phyloP scores from a whole-genome alignment of 208 protist species.

The Histomonas meleagridis region DNA sequence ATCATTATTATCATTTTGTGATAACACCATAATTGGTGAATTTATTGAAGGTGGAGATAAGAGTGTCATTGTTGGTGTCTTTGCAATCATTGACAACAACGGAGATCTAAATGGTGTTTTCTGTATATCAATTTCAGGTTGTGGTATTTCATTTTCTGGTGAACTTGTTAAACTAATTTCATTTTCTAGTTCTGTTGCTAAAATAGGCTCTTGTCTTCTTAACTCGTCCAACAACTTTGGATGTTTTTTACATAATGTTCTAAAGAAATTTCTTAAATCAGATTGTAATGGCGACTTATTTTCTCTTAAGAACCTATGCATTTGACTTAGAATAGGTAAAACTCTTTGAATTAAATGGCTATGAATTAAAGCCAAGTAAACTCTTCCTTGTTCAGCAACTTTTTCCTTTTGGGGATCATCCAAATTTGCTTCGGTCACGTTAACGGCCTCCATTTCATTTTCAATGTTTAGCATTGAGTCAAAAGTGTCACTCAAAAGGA shows the following conservation, averaged over 20 bases:
- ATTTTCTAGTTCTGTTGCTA: neutral
- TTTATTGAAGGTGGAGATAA: neutral
- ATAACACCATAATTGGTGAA: neutral
- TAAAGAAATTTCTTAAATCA: conserved; percentile 6
- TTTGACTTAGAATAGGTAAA: neutral
- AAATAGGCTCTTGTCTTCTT: neutral
- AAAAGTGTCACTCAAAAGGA: neutral
- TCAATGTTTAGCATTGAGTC: neutral
- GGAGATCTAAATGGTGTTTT: conserved; percentile 6
- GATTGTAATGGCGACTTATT: neutral
- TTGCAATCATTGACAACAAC: neutral
- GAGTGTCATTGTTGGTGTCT: neutral
- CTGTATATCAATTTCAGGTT: neutral
- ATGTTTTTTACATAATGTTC: neutral
- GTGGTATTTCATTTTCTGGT: neutral
- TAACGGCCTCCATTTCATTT: conserved; percentile 10
- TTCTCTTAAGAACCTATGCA: neutral
- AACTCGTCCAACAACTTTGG: neutral
- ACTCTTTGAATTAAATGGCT: neutral
- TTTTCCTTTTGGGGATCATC: neutral
- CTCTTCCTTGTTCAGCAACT: neutral
- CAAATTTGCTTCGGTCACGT: neutral
- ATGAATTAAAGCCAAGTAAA: neutral
- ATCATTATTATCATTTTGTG: neutral
- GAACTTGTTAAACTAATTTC: neutral